These are phyloP conservation scores for Verticillium nubilum DNA, from an alignment of 2,329 filamentous ascomycete genomes.

Conservation along the genomic window DNA sequence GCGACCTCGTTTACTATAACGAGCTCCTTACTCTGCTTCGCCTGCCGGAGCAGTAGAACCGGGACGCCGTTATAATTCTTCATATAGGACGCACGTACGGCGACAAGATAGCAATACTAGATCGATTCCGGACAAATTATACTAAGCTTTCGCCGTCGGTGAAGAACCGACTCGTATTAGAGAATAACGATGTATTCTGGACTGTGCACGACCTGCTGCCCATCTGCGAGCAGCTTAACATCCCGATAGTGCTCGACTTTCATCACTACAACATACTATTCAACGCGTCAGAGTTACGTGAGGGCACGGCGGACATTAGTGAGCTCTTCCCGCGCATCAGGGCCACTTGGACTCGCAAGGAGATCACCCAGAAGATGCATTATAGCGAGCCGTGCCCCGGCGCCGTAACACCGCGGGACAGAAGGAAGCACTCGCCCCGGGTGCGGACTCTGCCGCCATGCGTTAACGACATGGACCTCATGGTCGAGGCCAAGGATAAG, in stretches of 20 bases:
- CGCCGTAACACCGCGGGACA: slow-evolving; percentile 70
- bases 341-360: slow-evolving; percentile 77
- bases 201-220: slow-evolving; percentile 85
- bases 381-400: slow-evolving; percentile 76
- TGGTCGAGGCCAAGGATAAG: slow-evolving; percentile 99
- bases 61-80: slow-evolving; percentile 88
- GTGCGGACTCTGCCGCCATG: slow-evolving; percentile 80
- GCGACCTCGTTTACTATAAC: slow-evolving; percentile 83
- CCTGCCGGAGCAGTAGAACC: slow-evolving; percentile 71
- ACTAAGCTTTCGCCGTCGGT: slow-evolving; percentile 58
- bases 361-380: slow-evolving; percentile 93
- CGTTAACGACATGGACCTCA: slow-evolving; percentile 80
- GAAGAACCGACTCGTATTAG: slow-evolving; percentile 77
- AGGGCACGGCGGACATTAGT: slow-evolving; percentile 80
- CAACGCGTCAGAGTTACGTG: slow-evolving; percentile 64
- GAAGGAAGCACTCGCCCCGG: slow-evolving; percentile 79
- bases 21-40: slow-evolving; percentile 76
- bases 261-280: slow-evolving; percentile 97
- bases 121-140: slow-evolving; percentile 75
- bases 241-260: slow-evolving; percentile 85
- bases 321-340: slow-evolving; percentile 68
- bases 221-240: slow-evolving; percentile 88
- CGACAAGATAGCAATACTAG: slow-evolving; percentile 73
- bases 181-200: slow-evolving; percentile 93
- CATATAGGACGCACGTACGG: slow-evolving; percentile 92